Base-by-base conservation (phyloP, 495 filamentous ascomycete species). In the Hyphodiscus hymeniophilus region DNA sequence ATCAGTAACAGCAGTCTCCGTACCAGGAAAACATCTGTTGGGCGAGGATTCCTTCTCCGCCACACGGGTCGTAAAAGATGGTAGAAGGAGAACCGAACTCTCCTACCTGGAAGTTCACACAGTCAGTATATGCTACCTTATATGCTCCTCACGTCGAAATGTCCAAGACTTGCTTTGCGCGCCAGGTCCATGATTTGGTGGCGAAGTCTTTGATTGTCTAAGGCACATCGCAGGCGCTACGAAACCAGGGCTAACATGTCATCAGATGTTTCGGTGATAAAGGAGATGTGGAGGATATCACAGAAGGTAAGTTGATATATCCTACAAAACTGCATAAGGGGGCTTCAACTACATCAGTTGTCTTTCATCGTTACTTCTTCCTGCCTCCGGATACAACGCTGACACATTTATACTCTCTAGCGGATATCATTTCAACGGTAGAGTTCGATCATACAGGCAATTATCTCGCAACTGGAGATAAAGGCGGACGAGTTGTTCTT, bases 61-160 rank as follows among this genome's bases (percentile, higher is more conserved):
- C 42, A 48, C 45, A 60, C 56, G 61, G 57, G 54, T 45, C 44
- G 45, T 57, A 55, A 61, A 90, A 83, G 71, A 98, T 98, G 92
- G 90, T 92, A 72, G 92, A 95, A 75, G 86, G 83, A 72, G 92
- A 96, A 71, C 75, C 84, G 68, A 84, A 77, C 69, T 78, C 88
- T 66, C 91, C 92, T 60, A 96, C 91, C 67, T 97, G 92, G 92
- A 97, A 97, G 77, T 98, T 98, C 73, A 98, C 92, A 69, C 92
- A 98, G 92, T 98, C 79, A 78, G 94, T 89, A 40, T 56, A 48
- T 48, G 42, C 61, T 44, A 13, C 17, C 21, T 21, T 1, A 31
- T 44, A 18, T 32, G 10, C 17, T 26, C 3, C 41, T 18, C 7
- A 43, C 8, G 3, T 24, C 23, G 12, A 13, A 13, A 10, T n/a